Conservation (phyloP, 805 yeast species). For the Saccharomycopsis fodiens region DNA sequence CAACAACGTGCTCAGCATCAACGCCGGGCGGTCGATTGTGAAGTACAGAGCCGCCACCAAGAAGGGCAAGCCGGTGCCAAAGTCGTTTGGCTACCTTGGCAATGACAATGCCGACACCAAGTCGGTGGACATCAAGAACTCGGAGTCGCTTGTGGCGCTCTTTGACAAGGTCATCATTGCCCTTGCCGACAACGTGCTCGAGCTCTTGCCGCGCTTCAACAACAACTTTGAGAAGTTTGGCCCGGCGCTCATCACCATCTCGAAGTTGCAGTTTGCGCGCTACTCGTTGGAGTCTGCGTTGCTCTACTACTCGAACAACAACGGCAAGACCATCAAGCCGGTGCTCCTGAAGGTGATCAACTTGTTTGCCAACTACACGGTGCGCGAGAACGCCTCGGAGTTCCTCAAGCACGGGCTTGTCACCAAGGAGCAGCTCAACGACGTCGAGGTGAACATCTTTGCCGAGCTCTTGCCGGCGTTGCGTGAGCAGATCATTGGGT, state of each 20-base stretch:
- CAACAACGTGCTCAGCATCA: slow-evolving; percentile 76
- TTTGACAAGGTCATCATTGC: slow-evolving; percentile 36
- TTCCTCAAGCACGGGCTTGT: slow-evolving; percentile 61
- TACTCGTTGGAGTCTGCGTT: slow-evolving; percentile 36
- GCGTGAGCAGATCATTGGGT: slow-evolving; percentile 64
- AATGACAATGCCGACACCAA: slow-evolving; percentile 19
- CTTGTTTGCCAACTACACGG: slow-evolving; percentile 55
- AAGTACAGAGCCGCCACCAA: slow-evolving; percentile 34
- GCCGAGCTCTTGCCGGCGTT: slow-evolving; percentile 40
- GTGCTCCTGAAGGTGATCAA: slow-evolving; percentile 48
- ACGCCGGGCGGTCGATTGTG: slow-evolving; percentile 67
- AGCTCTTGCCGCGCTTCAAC: slow-evolving; percentile 28
- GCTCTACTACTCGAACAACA: slow-evolving; percentile 30
- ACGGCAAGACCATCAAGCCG: slow-evolving; percentile 33
- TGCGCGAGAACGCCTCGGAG: slow-evolving; percentile 63
- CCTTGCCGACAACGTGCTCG: slow-evolving; percentile 27
- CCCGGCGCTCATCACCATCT: slow-evolving; percentile 36
- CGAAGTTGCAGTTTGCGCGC: slow-evolving; percentile 45
- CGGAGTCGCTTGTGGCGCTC: slow-evolving; percentile 31
- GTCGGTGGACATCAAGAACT: slow-evolving; percentile 24
- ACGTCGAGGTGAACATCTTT: slow-evolving; percentile 35
- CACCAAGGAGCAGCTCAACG: slow-evolving; percentile 32
- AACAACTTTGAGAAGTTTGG: slow-evolving; percentile 41
- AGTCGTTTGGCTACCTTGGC: slow-evolving; percentile 27
- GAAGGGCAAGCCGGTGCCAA: slow-evolving; percentile 27